Conservation (phyloP, 768 basidiomycete species). For the Pulveroboletus sp. region DNA sequence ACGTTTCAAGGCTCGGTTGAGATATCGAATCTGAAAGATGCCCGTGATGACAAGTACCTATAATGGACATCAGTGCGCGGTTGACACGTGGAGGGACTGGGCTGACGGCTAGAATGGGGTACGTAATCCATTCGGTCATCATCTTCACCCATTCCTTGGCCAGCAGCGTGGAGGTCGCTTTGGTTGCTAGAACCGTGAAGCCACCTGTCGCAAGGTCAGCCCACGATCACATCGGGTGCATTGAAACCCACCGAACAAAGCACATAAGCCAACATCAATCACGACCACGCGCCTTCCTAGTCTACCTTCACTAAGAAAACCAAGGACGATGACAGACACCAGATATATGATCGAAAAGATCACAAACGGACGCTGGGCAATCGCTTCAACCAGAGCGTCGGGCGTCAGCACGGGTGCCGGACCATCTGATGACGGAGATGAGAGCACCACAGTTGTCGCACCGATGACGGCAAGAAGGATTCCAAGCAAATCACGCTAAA, state of each 20-base stretch:
- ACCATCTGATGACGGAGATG: constrained; percentile 66
- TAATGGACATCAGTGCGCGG: constrained; percentile 6
- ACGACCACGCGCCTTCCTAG: constrained; percentile 68
- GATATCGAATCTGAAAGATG: constrained; percentile 78
- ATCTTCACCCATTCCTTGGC: constrained; percentile 74
- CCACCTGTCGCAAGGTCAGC: constrained; percentile 50
- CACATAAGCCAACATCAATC: constrained; percentile 86
- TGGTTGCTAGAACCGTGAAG: constrained; percentile 91
- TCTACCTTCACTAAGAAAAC: constrained; percentile 59
- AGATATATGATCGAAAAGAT: constrained; percentile 67
- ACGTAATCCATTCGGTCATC: constrained; percentile 78
- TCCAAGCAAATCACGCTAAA: constrained; percentile 72
- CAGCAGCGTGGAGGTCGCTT: constrained; percentile 84
- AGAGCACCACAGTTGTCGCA: constrained; percentile 88
- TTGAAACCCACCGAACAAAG: constrained; percentile 61
- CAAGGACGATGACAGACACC: constrained; percentile 52
- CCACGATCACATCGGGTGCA: neutral
- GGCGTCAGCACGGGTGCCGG: constrained; percentile 55
- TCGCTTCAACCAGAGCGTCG: constrained; percentile 60
- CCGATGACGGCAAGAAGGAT: constrained; percentile 80
- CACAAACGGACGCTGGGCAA: constrained; percentile 69
- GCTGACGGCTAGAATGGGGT: constrained; percentile 68
- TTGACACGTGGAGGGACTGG: neutral
- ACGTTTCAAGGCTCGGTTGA: constrained; percentile 84
- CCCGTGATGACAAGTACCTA: constrained; percentile 73